These are phyloP conservation scores for Boeremia lycopersici DNA, from an alignment of 2,329 filamentous ascomycete species.

Conservation along the genomic window DNA sequence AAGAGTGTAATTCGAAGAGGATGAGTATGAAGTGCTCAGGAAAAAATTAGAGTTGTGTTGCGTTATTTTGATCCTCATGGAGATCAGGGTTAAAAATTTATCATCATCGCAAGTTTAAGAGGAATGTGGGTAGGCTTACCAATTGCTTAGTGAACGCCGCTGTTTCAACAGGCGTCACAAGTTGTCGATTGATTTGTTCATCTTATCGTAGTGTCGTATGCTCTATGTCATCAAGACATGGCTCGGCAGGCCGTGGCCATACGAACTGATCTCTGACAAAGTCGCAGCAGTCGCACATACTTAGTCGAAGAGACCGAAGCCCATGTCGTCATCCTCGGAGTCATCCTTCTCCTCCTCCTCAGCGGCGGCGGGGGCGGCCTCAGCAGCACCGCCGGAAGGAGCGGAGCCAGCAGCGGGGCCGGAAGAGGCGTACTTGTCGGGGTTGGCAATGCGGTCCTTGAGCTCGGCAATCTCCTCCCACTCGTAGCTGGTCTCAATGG, in stretches of 20 bases:
- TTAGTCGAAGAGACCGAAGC: constrained; percentile 63
- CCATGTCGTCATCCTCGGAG: constrained; percentile 61
- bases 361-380: constrained; percentile 34
- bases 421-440: constrained; percentile 88
- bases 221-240: constrained; percentile 41
- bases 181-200: constrained; percentile 25
- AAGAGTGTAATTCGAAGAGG: constrained; percentile 3
- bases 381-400: constrained; percentile 40
- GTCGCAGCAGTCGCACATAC: constrained; percentile 26
- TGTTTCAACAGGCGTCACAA: constrained; percentile 37
- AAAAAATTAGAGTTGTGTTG: constrained; percentile 75
- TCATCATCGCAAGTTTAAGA: constrained; percentile 60
- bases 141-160: constrained; percentile 8
- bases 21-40: constrained; percentile 53
- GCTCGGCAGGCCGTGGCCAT: constrained; percentile 23
- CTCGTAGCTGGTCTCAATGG: constrained; percentile 85
- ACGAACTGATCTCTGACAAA: constrained; percentile 28
- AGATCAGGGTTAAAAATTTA: constrained; percentile 68
- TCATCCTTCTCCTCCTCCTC: constrained; percentile 64
- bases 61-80: constrained; percentile 63
- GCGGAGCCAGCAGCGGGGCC: constrained; percentile 69
- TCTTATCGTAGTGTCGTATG: constrained; percentile 45
- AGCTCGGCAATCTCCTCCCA: constrained; percentile 97
- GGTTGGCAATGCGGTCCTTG: constrained; percentile 99
- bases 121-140: constrained; percentile 44